Percentiles rank a stretch among this genome's conserved stretches.
These are phyloP conservation scores for Daldinia grandis DNA, from an alignment of 495 filamentous ascomycete species.

Conservation along the genomic window DNA sequence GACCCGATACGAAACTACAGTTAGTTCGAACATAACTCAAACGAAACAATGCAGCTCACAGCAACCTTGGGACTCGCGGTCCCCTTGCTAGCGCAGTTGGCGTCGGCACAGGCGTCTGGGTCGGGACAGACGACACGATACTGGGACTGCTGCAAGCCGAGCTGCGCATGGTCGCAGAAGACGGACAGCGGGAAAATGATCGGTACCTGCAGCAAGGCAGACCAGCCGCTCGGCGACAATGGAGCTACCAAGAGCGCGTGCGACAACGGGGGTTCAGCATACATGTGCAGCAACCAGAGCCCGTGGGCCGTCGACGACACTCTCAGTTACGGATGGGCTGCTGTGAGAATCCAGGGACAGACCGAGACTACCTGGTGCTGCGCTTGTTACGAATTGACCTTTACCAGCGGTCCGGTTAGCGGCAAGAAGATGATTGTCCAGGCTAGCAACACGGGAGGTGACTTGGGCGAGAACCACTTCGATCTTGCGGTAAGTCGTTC, in stretches of 20 bases:
- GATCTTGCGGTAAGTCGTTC: constrained; percentile 61
- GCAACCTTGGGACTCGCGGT: constrained; percentile 26
- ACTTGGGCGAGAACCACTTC: constrained; percentile 67
- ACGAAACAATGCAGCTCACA: constrained; percentile 31
- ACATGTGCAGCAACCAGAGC: constrained; percentile 68
- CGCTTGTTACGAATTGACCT: constrained; percentile 72
- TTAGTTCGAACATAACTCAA: background rate
- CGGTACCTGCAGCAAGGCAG: constrained; percentile 64
- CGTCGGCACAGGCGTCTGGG: constrained; percentile 44
- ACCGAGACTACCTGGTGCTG: constrained; percentile 70
- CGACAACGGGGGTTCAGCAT: constrained; percentile 63
- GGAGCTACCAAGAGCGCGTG: constrained; percentile 57
- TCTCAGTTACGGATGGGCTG: constrained; percentile 70
- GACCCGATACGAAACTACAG: background rate
- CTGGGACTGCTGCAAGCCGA: constrained; percentile 77
- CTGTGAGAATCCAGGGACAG: constrained; percentile 62
- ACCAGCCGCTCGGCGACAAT: constrained; percentile 61
- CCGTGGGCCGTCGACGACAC: constrained; percentile 69
- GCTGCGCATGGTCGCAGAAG: constrained; percentile 70
- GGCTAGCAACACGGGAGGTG: constrained; percentile 71
- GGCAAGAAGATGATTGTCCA: constrained; percentile 75
- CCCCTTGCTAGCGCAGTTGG: constrained; percentile 14
- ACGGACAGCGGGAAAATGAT: constrained; percentile 52
- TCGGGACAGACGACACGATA: constrained; percentile 68
- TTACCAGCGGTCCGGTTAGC: constrained; percentile 63